A percentile compares a stretch with the other conserved stretches of the same genome.
phyloP scores from a whole-genome alignment of 2,329 filamentous ascomycete species.

The Lachnellula hyalina region DNA sequence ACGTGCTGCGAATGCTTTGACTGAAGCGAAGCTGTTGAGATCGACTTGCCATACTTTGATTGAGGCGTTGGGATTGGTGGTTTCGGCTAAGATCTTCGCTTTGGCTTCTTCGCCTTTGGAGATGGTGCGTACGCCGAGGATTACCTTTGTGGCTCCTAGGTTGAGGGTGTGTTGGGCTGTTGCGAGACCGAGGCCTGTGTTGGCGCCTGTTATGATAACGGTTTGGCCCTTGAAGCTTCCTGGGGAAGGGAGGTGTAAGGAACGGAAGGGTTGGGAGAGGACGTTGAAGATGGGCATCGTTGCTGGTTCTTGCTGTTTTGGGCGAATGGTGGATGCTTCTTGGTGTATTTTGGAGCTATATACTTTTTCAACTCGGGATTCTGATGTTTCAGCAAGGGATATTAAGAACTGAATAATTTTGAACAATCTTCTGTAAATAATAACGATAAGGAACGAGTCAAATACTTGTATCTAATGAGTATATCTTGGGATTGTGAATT shows the following conservation, averaged over 20 bases:
- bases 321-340: not conserved
- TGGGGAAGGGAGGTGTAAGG: not conserved
- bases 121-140: constrained; percentile 36
- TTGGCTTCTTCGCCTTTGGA: constrained; percentile 32
- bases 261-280: not conserved
- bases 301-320: not conserved
- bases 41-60: constrained; percentile 29
- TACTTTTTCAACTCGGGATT: too few species aligned
- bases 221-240: constrained; percentile 8
- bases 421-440: not conserved
- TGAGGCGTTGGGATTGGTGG: not conserved
- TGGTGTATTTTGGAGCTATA: not conserved
- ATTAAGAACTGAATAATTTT: not conserved
- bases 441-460: too few species aligned
- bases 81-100: constrained; percentile 17
- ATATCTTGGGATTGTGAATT: not conserved
- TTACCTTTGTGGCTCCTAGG: constrained; percentile 32
- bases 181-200: constrained; percentile 38
- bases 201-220: constrained; percentile 36
- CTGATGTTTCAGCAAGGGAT: not conserved
- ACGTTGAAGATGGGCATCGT: not conserved
- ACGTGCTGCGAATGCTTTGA: constrained; percentile 2
- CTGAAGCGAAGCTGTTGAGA: not conserved
- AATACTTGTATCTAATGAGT: not conserved
- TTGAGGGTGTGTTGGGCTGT: constrained; percentile 33